phyloP scores from a whole-genome alignment of 192 early-diverging fungal genomes.

The Coemansia pectinata region DNA sequence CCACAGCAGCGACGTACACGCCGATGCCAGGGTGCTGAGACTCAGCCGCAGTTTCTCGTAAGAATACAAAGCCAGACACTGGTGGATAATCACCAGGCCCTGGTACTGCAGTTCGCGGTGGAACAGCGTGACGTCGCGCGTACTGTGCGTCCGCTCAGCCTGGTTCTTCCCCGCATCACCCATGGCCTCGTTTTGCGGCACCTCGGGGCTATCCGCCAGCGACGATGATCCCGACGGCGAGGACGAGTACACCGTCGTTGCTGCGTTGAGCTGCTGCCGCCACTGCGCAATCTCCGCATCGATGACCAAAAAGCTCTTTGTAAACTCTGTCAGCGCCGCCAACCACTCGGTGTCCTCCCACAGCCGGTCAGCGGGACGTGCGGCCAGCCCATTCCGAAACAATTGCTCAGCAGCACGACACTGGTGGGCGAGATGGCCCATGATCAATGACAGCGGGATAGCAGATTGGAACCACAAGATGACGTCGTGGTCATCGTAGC shows the following conservation, averaged over 20 bases:
- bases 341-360: slow-evolving; percentile 54
- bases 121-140: slow-evolving; percentile 51
- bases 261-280: slow-evolving; percentile 53
- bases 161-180: background rate
- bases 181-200: background rate
- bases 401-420: slow-evolving; percentile 51
- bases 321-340: slow-evolving; percentile 41
- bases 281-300: slow-evolving; percentile 56
- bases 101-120: slow-evolving; percentile 56
- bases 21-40: slow-evolving; percentile 41
- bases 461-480: slow-evolving; percentile 56
- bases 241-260: slow-evolving; percentile 24
- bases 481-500: slow-evolving; percentile 56
- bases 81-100: slow-evolving; percentile 51
- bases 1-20: slow-evolving; percentile 53
- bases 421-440: slow-evolving; percentile 52
- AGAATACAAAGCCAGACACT: slow-evolving; percentile 49
- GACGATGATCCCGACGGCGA: slow-evolving; percentile 1
- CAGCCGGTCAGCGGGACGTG: slow-evolving; percentile 34
- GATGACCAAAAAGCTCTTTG: slow-evolving; percentile 51
- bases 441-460: slow-evolving; percentile 53
- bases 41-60: slow-evolving; percentile 53
- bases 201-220: slow-evolving; percentile 17
- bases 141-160: slow-evolving; percentile 29
- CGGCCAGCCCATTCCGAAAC: slow-evolving; percentile 46